Percentiles rank a stretch among this genome's conserved stretches.
Evolutionary conservation across 2,329 filamentous ascomycete species (phyloP).

Genomic region (Annulohypoxylon truncatum): DNA sequence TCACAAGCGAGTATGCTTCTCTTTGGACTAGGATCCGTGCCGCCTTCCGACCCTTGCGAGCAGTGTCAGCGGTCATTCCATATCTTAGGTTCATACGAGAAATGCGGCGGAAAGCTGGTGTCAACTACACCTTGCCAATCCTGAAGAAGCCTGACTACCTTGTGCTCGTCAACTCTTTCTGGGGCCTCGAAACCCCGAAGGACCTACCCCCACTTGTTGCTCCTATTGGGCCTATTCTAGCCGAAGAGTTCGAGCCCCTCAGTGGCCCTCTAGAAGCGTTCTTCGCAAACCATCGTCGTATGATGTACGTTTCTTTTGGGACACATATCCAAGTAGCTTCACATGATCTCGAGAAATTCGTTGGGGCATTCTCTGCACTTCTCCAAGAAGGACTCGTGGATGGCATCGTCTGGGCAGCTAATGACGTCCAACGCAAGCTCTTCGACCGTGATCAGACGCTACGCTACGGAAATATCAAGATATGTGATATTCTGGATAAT

Average conservation of each 20-base stretch:
- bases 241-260: slow-evolving; percentile 51
- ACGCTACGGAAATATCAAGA: slow-evolving; percentile 17
- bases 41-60: slow-evolving; percentile 50
- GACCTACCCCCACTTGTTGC: slow-evolving; percentile 56
- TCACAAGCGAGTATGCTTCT: slow-evolving; percentile 55
- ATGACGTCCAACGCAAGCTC: slow-evolving; percentile 39
- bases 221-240: slow-evolving; percentile 56
- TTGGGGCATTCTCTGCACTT: slow-evolving; percentile 48
- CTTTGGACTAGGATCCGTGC: slow-evolving; percentile 52
- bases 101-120: slow-evolving; percentile 52
- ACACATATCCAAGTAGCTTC: slow-evolving; percentile 54
- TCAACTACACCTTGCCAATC: slow-evolving; percentile 47
- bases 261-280: slow-evolving; percentile 47
- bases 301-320: slow-evolving; percentile 56
- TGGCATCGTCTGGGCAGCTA: slow-evolving; percentile 55
- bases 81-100: slow-evolving; percentile 48
- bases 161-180: slow-evolving; percentile 58
- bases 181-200: slow-evolving; percentile 56
- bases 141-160: slow-evolving; percentile 56
- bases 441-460: slow-evolving; percentile 38
- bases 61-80: slow-evolving; percentile 47
- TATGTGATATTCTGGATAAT: slow-evolving; percentile 47
- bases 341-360: slow-evolving; percentile 49
- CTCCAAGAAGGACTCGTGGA: slow-evolving; percentile 50
- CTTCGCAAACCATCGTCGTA: slow-evolving; percentile 47